Evolutionary conservation across 257 asterid genomes (phyloP).

Genomic region (Solanum dulcamara): DNA sequence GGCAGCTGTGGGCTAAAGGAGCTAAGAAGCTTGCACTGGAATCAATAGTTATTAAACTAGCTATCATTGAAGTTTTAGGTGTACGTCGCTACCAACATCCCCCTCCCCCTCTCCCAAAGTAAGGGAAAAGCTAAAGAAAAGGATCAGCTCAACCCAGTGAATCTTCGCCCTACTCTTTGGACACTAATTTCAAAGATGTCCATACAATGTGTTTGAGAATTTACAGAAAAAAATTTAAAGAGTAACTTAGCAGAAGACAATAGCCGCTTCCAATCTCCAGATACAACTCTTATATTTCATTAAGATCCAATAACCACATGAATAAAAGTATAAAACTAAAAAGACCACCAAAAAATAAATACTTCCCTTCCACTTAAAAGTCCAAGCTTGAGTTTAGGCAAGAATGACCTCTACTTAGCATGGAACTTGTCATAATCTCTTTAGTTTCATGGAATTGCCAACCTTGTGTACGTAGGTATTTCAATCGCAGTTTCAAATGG

Average conservation of each 20-base stretch:
- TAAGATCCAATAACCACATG: background rate
- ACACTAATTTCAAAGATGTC: background rate
- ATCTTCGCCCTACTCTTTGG: background rate
- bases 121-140: background rate
- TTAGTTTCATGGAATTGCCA: background rate
- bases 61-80: background rate
- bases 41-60: background rate
- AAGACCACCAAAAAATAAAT: background rate
- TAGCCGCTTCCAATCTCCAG: background rate
- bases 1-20: background rate
- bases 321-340: background rate
- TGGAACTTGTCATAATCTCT: background rate
- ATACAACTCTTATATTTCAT: background rate
- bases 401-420: background rate
- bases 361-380: background rate
- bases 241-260: background rate
- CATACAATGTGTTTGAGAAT: background rate
- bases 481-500: background rate
- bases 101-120: background rate
- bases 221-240: background rate
- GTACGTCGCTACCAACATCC: background rate
- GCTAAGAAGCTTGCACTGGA: background rate
- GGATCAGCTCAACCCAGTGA: background rate
- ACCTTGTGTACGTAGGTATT: background rate
- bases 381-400: background rate